Percentiles rank a stretch among this genome's conserved stretches.
Conservation (phyloP, 805 yeast genomes). For the Starmerella sirachaensis region DNA sequence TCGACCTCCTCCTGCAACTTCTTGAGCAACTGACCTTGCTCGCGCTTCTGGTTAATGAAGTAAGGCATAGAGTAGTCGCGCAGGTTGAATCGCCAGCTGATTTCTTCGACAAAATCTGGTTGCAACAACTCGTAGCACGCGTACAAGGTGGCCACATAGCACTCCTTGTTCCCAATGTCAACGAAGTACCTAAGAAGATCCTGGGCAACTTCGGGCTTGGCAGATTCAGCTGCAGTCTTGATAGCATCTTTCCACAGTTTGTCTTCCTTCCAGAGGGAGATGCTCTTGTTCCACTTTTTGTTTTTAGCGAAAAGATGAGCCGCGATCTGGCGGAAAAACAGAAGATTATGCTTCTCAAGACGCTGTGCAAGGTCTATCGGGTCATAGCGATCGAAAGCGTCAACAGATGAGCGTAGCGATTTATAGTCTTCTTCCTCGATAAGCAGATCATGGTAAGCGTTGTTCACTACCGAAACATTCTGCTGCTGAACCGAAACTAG, state of each 20-base stretch:
- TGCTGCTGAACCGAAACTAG: conserved; percentile 80
- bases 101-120: conserved; percentile 74
- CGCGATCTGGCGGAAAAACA: conserved; percentile 92
- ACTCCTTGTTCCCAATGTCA: conserved; percentile 92
- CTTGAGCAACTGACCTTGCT: conserved; percentile 56
- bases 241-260: conserved; percentile 92
- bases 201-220: conserved; percentile 68
- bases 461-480: conserved; percentile 82
- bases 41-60: conserved; percentile 70
- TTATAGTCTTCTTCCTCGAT: conserved; percentile 95
- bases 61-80: conserved; percentile 84
- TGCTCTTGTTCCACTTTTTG: conserved; percentile 85
- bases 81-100: conserved; percentile 81
- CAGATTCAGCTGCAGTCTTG: conserved; percentile 77
- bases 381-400: conserved; percentile 81
- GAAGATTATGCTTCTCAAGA: conserved; percentile 78
- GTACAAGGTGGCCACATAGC: conserved; percentile 80
- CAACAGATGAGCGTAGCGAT: conserved; percentile 76
- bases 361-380: conserved; percentile 84
- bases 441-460: conserved; percentile 87
- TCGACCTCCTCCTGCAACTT: conserved; percentile 58
- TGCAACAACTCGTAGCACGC: conserved; percentile 69
- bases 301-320: conserved; percentile 88
- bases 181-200: conserved; percentile 85
- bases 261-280: conserved; percentile 78